Evolutionary conservation across 1,139 yeast species (phyloP), one percentile per base, ranked within the genome.

Genomic region (Geotrichum klebahnii): DNA sequence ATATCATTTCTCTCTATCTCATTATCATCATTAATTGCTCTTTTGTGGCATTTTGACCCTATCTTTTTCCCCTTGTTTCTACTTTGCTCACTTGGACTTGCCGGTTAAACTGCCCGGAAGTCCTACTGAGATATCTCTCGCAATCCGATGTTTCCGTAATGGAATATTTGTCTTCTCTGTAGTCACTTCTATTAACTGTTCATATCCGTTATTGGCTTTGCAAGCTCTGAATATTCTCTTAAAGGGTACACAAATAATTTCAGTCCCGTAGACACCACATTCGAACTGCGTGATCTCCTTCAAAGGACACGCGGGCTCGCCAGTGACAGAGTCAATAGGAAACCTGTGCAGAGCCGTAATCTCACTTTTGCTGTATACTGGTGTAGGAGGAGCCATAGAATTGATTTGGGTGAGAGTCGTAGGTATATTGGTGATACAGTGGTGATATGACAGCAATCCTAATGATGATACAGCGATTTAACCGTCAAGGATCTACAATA

Each of bases 201-300:
- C 41, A 17, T n/a, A 19, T 29, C 70, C 61, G 3, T 53, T 55
- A 26, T 8, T 55, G 54, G 36, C 29, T 20, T 26, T 23, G 32
- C 80, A 77, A 49, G 77, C 62, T 57, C 72, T 76, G 59, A 77
- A 77, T 17, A 76, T 54, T 44, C 80, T 59, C 51, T 70, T 75
- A 59, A 77, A 75, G 6, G 80, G 80, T 23, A 75, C 62, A 57
- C 80, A 76, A 22, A 74, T 73, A 1, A 72, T 68, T 32, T 62
- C 55, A 10, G 55, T 51, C 4, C 60, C 61, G 5, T 65, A 56
- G 22, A 73, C 61, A 42, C 63, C 75, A 56, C 80, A 76, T 57
- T 75, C 78, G 60, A 74, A 76, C 58, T 79, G 82, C 0, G 75
- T 70, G 22, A 79, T 61, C 41, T 74, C 67, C 53, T 68, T 72